Evolutionary conservation across 129 eudicot species (phyloP).

Genomic region (Oenanthe sinensis): DNA sequence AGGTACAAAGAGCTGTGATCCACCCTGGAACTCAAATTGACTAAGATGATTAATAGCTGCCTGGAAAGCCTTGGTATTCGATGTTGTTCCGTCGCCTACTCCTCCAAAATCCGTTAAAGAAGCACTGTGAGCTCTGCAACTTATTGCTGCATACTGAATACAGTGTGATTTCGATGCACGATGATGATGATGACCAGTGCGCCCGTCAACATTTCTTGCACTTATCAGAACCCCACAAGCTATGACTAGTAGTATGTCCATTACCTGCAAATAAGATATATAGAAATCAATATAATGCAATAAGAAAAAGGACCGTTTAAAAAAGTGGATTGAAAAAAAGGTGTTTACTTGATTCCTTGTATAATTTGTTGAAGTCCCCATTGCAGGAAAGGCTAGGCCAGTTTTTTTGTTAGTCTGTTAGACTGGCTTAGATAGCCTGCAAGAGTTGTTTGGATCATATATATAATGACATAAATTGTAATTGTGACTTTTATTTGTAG

Average conservation of each 20-base stretch:
- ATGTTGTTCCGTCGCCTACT: conserved; percentile 76
- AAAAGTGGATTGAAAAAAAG: neutral
- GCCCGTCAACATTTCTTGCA: conserved; percentile 26
- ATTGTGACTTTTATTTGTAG: neutral
- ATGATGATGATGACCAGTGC: conserved; percentile 15
- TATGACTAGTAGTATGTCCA: conserved; percentile 12
- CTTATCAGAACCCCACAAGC: conserved; percentile 21
- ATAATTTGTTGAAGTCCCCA: conserved; percentile 3
- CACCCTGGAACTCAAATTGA: conserved; percentile 42
- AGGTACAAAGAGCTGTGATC: conserved; percentile 71
- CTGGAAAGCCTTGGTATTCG: conserved; percentile 69
- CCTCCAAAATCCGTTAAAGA: conserved; percentile 83
- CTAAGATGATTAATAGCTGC: conserved; percentile 68
- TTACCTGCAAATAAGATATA: conserved; percentile 18
- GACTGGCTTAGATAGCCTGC: conserved; percentile 5
- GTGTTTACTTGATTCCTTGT: neutral
- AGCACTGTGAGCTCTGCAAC: conserved; percentile 68
- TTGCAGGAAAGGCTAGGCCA: neutral
- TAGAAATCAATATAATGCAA: neutral
- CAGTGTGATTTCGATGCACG: conserved; percentile 9
- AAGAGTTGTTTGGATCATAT: neutral
- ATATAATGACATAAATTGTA: neutral
- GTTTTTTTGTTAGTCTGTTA: neutral
- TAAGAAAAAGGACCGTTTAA: neutral
- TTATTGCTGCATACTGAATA: conserved; percentile 48